Conservation (phyloP, 768 basidiomycete species). For the Hemileccinum rubropunctum region DNA sequence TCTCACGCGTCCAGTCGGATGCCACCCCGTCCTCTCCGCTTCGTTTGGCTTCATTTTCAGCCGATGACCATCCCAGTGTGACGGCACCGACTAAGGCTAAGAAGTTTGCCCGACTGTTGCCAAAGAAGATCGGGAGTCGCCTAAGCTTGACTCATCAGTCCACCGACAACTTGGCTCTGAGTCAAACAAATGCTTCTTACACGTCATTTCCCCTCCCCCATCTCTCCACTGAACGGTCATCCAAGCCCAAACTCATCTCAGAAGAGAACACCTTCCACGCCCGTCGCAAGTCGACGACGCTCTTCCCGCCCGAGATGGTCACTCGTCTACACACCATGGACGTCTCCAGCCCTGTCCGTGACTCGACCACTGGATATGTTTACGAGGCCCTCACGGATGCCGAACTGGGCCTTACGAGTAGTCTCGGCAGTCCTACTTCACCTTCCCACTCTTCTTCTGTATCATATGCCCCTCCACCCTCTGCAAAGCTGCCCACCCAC, state of each 20-base stretch:
- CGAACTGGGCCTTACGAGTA: slow-evolving; percentile 21
- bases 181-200: slow-evolving; percentile 23
- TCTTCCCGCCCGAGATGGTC: slow-evolving; percentile 29
- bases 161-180: slow-evolving; percentile 24
- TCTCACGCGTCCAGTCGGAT: slow-evolving; percentile 20
- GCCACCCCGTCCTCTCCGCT: slow-evolving; percentile 28
- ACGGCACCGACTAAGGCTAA: slow-evolving; percentile 21
- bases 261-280: slow-evolving; percentile 35
- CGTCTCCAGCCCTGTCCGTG: slow-evolving; percentile 24
- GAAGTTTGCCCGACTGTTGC: slow-evolving; percentile 29
- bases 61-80: slow-evolving; percentile 21
- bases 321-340: slow-evolving; percentile 32
- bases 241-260: slow-evolving; percentile 23
- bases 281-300: slow-evolving; percentile 33
- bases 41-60: slow-evolving; percentile 23
- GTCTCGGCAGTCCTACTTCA: slow-evolving; percentile 5
- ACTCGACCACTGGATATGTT: slow-evolving; percentile 21
- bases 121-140: slow-evolving; percentile 33
- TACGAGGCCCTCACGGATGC: slow-evolving; percentile 30
- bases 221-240: slow-evolving; percentile 20
- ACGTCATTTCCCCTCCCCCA: slow-evolving; percentile 29
- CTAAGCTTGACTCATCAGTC: slow-evolving; percentile 25
- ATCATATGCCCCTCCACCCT: slow-evolving; percentile 7
- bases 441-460: slow-evolving; percentile 16
- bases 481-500: slow-evolving; percentile 14